Conservation (phyloP, 768 basidiomycete species). For the Leucosporidium creatinivorum region DNA sequence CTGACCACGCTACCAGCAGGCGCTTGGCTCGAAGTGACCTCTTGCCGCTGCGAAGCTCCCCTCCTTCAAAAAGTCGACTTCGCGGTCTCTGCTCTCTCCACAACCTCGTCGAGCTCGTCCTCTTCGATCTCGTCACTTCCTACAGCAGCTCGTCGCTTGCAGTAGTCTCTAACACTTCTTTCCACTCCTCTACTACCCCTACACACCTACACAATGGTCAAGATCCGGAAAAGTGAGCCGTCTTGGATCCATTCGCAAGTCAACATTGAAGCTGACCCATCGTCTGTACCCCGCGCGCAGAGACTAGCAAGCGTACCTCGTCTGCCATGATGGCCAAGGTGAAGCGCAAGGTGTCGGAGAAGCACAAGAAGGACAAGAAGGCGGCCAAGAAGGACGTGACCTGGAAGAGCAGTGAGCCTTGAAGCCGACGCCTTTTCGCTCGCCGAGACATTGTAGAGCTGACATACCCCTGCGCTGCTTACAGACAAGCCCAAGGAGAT, state of each 20-base stretch:
- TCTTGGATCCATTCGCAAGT: background rate
- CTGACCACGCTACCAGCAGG: too few species aligned
- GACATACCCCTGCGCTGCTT: background rate
- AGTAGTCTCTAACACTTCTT: too few species aligned
- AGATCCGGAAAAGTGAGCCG: conserved; percentile 34
- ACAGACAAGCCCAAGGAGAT: conserved; percentile 46
- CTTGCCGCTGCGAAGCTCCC: too few species aligned
- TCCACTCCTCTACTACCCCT: background rate
- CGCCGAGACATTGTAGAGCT: background rate
- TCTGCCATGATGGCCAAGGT: conserved; percentile 29
- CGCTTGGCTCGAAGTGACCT: too few species aligned
- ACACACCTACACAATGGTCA: conserved; percentile 20
- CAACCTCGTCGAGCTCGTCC: too few species aligned
- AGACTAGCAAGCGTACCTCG: conserved; percentile 23
- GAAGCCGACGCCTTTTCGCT: background rate
- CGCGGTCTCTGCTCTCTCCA: too few species aligned
- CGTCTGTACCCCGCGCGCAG: background rate
- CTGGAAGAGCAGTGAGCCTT: conserved; percentile 45
- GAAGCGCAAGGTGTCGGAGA: conserved; percentile 40
- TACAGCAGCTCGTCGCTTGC: too few species aligned
- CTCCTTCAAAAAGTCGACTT: too few species aligned
- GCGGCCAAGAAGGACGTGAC: conserved; percentile 44
- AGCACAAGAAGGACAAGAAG: conserved; percentile 43
- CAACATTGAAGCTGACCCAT: background rate
- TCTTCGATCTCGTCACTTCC: too few species aligned